These are phyloP conservation scores for Aspergillus fructus DNA, from an alignment of 2,329 filamentous ascomycete species.

Conservation along the genomic window DNA sequence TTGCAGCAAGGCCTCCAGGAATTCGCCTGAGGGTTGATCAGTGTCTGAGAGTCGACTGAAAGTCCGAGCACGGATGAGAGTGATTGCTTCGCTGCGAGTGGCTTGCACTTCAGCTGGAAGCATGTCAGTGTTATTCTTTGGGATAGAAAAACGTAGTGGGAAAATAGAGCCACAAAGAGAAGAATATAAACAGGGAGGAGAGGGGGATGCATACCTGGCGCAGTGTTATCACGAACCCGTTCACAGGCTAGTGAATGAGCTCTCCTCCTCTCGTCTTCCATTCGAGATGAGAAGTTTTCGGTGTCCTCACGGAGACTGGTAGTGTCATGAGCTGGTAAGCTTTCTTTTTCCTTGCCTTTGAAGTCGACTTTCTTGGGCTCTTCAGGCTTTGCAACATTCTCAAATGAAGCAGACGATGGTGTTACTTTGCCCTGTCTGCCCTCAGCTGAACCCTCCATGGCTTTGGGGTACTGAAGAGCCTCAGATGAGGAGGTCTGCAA, in stretches of 20 bases:
- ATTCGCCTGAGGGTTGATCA: background rate
- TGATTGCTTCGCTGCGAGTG: slow-evolving; percentile 15
- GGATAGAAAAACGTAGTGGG: background rate
- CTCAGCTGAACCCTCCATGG: too few species aligned
- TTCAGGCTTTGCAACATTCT: background rate
- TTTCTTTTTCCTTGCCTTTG: background rate
- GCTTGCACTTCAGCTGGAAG: background rate
- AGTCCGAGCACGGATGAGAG: slow-evolving; percentile 16
- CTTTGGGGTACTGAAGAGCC: too few species aligned
- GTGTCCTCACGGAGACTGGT: background rate
- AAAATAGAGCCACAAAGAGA: background rate
- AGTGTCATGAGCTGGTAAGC: background rate
- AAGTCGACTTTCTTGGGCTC: background rate
- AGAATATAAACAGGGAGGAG: background rate
- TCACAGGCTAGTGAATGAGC: background rate
- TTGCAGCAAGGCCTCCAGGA: background rate
- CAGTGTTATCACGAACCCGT: background rate
- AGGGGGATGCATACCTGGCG: background rate
- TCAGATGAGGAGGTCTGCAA: too few species aligned
- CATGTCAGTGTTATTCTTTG: background rate
- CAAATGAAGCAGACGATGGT: background rate
- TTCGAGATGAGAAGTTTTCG: background rate
- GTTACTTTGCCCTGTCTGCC: background rate
- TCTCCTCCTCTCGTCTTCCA: background rate
- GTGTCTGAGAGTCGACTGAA: slow-evolving; percentile 7